Conservation (phyloP, 306 rosid species). For the Aeschynomene evenia region DNA sequence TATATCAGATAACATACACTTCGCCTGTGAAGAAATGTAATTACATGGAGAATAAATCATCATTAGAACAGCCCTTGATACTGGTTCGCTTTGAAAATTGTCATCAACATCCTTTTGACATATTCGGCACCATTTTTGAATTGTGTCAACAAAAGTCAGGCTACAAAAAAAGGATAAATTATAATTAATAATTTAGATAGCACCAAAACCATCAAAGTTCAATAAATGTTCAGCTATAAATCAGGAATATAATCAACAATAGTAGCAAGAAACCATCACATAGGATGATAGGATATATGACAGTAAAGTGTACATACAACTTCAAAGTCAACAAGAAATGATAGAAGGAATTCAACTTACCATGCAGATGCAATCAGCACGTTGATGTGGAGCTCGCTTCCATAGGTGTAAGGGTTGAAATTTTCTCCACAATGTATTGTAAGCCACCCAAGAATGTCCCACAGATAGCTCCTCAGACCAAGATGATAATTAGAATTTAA, state of each 20-base stretch:
- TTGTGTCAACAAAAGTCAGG: conserved; percentile 54
- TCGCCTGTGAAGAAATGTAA: conserved; percentile 58
- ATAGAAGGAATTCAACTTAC: conserved; percentile 43
- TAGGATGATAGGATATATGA: background rate
- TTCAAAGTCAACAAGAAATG: conserved; percentile 19
- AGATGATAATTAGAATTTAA: conserved; percentile 47
- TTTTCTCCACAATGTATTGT: conserved; percentile 59
- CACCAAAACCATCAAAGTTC: conserved; percentile 15
- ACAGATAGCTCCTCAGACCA: conserved; percentile 56
- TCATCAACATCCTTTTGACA: conserved; percentile 48
- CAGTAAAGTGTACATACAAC: background rate
- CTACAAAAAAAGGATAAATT: conserved; percentile 38
- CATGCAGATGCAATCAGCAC: conserved; percentile 68
- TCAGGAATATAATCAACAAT: conserved; percentile 23
- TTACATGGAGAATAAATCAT: conserved; percentile 84
- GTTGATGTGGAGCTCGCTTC: conserved; percentile 46
- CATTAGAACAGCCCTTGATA: conserved; percentile 72
- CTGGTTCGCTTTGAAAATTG: conserved; percentile 60
- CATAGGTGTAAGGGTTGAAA: conserved; percentile 42
- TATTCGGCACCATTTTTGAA: conserved; percentile 51
- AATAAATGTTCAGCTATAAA: conserved; percentile 9
- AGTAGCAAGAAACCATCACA: conserved; percentile 19
- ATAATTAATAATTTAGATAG: conserved; percentile 19
- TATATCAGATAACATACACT: conserved; percentile 47
- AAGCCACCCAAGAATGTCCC: conserved; percentile 95